Evolutionary conservation across 2,329 filamentous ascomycete genomes (phyloP).

Genomic region (Daldinia sp.): DNA sequence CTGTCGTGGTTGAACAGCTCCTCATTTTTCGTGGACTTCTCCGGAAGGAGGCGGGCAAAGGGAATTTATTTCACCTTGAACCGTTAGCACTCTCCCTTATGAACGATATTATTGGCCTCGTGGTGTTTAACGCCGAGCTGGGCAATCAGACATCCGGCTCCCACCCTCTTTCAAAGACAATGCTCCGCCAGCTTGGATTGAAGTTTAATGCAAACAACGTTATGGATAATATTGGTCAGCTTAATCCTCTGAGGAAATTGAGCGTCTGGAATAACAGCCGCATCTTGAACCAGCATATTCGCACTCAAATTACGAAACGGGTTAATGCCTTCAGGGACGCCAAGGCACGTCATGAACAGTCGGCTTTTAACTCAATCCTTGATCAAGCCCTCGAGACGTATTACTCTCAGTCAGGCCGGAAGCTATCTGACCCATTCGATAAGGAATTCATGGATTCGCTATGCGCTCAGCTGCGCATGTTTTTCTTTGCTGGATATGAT

Average conservation of each 20-base stretch:
- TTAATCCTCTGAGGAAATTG: constrained; percentile 50
- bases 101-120: constrained; percentile 52
- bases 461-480: constrained; percentile 52
- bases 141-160: constrained; percentile 49
- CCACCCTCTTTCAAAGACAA: constrained; percentile 50
- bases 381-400: constrained; percentile 51
- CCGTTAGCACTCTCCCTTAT: constrained; percentile 49
- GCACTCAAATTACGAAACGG: constrained; percentile 46
- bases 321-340: constrained; percentile 43
- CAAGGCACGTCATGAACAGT: constrained; percentile 40
- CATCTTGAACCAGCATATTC: constrained; percentile 49
- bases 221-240: constrained; percentile 45
- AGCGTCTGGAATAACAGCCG: constrained; percentile 52
- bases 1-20: constrained; percentile 49
- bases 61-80: constrained; percentile 44
- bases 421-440: constrained; percentile 42
- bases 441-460: constrained; percentile 49
- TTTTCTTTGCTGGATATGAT: constrained; percentile 57
- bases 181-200: constrained; percentile 48
- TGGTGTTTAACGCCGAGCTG: constrained; percentile 51
- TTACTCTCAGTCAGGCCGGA: constrained; percentile 46
- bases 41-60: constrained; percentile 38
- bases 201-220: constrained; percentile 48
- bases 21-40: constrained; percentile 48
- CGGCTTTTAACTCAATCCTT: constrained; percentile 50